Percentiles rank a stretch among this genome's conserved stretches.
phyloP scores from a whole-genome alignment of 495 filamentous ascomycete genomes.

The Cladorrhinum samala region DNA sequence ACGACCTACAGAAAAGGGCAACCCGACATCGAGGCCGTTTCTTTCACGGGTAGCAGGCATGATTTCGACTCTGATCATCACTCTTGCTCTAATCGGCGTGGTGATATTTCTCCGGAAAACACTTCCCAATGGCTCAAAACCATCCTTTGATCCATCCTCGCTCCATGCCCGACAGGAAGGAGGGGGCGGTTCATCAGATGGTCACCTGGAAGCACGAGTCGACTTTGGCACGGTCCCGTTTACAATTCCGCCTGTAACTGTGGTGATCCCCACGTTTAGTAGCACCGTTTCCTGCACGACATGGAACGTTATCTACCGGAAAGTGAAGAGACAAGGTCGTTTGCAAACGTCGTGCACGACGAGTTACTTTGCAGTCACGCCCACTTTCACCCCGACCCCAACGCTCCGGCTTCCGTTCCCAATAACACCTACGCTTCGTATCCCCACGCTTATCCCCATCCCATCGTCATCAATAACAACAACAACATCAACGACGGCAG shows the following conservation, averaged over 20 bases:
- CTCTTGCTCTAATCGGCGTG: not conserved
- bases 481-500: too few relatives aligned
- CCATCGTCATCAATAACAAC: not conserved
- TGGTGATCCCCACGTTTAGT: not conserved
- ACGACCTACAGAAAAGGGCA: not conserved
- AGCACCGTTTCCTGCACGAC: conserved; percentile 1
- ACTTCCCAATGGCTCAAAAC: not conserved
- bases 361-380: not conserved
- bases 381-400: not conserved
- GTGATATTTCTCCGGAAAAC: conserved; percentile 1
- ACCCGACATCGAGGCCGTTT: not conserved
- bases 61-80: not conserved
- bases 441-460: not conserved
- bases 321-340: not conserved
- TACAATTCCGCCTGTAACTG: not conserved
- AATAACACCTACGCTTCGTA: not conserved
- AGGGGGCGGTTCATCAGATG: too few relatives aligned
- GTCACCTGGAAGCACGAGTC: not conserved
- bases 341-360: not conserved
- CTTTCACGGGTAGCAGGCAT: not conserved
- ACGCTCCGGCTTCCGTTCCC: not conserved
- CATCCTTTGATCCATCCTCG: not conserved
- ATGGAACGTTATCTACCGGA: not conserved
- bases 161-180: not conserved
- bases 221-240: not conserved